Conservation (phyloP, 208 protist genomes). For the Crithidia thermophila region DNA sequence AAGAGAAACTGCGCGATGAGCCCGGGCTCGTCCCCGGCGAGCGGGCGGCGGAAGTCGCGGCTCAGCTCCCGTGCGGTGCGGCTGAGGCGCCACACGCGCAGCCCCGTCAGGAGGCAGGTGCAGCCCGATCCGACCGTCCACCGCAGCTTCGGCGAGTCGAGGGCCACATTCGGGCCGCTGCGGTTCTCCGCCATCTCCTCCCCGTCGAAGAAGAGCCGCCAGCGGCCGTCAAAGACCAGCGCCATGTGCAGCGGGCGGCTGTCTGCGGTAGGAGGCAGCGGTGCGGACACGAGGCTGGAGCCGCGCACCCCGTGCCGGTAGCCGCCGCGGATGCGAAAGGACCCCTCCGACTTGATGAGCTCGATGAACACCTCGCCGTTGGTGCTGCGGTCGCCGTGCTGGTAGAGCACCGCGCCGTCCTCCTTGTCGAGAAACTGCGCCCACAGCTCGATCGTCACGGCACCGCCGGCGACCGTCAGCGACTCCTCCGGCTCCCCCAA, state of each 20-base stretch:
- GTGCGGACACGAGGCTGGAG: conserved; percentile 71
- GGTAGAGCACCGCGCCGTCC: conserved; percentile 82
- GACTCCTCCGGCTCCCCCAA: conserved; percentile 68
- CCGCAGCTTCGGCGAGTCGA: conserved; percentile 70
- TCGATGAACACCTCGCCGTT: conserved; percentile 93
- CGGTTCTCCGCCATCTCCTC: conserved; percentile 69
- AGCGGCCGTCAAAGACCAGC: conserved; percentile 89
- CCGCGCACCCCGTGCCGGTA: conserved; percentile 88
- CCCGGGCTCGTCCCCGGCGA: conserved; percentile 74
- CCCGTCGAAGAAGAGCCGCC: conserved; percentile 84
- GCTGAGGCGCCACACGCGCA: conserved; percentile 80
- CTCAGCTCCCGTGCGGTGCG: conserved; percentile 65
- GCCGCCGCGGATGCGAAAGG: conserved; percentile 81
- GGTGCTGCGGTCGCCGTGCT: conserved; percentile 87
- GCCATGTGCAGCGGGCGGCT: conserved; percentile 74
- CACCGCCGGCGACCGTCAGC: conserved; percentile 69
- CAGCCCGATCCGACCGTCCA: conserved; percentile 84
- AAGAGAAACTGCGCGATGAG: conserved; percentile 81
- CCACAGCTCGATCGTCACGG: conserved; percentile 90
- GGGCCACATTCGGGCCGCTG: conserved; percentile 70
- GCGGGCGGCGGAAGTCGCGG: conserved; percentile 71
- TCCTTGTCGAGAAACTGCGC: conserved; percentile 78
- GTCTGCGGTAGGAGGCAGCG: conserved; percentile 62
- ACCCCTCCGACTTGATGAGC: conserved; percentile 72
- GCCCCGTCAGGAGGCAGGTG: conserved; percentile 73